phyloP scores from a whole-genome alignment of 768 basidiomycete species.

The Amanita phalloides region DNA sequence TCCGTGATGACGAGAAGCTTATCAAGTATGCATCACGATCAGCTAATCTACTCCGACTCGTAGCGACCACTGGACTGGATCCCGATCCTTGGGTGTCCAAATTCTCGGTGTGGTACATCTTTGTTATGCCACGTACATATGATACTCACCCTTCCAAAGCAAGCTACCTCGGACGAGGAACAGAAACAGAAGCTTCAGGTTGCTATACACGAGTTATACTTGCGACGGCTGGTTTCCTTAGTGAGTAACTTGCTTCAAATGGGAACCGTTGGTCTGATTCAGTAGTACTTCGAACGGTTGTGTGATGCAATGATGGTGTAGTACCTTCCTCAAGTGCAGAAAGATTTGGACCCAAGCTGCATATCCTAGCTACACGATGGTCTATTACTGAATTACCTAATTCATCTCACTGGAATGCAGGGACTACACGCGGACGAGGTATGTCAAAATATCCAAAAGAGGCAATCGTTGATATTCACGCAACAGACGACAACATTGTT shows the following conservation, averaged over 20 bases:
- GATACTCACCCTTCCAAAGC: background rate
- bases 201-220: background rate
- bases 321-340: background rate
- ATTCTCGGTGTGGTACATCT: background rate
- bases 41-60: background rate
- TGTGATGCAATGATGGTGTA: slow-evolving; percentile 5
- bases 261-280: background rate
- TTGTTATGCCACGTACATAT: background rate
- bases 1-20: background rate
- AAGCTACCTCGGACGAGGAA: background rate
- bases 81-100: background rate
- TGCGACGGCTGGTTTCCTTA: background rate
- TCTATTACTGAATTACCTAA: background rate
- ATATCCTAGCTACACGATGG: slow-evolving; percentile 2
- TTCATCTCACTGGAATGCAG: background rate
- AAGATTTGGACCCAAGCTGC: background rate
- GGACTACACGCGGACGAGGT: slow-evolving; percentile 1
- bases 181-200: background rate
- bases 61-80: background rate
- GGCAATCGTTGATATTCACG: background rate
- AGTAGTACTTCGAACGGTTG: slow-evolving; percentile 3
- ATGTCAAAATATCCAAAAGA: background rate
- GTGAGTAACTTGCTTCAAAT: background rate
- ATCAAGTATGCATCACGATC: slow-evolving; percentile 1
- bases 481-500: background rate